Conservation (phyloP, 73 alveolate species). For the Tetrahymena malaccensis region DNA sequence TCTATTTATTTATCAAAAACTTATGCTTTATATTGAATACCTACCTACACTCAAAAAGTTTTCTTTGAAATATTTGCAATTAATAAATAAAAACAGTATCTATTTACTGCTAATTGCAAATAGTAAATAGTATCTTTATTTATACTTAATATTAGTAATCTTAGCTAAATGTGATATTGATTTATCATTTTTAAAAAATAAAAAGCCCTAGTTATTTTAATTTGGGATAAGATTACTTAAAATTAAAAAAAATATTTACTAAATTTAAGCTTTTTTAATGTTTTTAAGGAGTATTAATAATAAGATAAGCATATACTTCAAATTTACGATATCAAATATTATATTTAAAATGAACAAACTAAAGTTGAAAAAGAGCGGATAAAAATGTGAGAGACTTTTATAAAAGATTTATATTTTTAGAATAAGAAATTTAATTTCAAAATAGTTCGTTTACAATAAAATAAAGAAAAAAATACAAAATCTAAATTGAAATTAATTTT, state of each 20-base stretch:
- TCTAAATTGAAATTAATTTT: too few relatives aligned
- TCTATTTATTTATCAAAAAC: neutral
- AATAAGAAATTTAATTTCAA: neutral
- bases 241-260: too few relatives aligned
- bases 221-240: too few relatives aligned
- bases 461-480: too few relatives aligned
- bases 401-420: too few relatives aligned
- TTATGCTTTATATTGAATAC: neutral
- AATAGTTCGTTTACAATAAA: neutral
- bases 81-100: neutral
- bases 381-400: neutral
- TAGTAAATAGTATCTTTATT: neutral
- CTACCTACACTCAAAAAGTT: neutral
- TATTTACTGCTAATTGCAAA: neutral
- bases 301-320: neutral
- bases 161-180: too few relatives aligned
- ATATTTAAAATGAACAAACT: too few relatives aligned
- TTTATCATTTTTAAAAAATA: too few relatives aligned
- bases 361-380: neutral
- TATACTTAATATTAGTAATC: neutral
- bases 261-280: too few relatives aligned
- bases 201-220: too few relatives aligned
- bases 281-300: too few relatives aligned
- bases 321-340: too few relatives aligned
- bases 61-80: neutral